These are phyloP conservation scores for Dysphania ambrosioides DNA, from an alignment of 148 eudicot species.

Conservation along the genomic window DNA sequence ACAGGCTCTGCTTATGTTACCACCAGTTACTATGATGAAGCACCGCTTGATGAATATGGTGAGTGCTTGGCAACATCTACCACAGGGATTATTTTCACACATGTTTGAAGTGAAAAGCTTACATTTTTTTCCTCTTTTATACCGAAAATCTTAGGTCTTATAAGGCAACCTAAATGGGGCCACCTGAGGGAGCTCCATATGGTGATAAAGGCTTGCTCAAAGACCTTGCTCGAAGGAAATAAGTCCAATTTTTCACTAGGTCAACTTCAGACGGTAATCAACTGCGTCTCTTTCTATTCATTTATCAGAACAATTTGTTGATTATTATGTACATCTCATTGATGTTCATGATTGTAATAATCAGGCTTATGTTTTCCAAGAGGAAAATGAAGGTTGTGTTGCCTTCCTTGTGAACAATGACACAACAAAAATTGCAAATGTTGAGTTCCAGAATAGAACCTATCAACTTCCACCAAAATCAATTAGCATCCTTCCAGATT, in stretches of 20 bases:
- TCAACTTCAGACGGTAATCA: constrained; percentile 34
- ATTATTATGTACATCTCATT: background rate
- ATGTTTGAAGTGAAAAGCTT: background rate
- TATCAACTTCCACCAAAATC: constrained; percentile 44
- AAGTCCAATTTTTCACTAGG: constrained; percentile 36
- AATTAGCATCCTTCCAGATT: constrained; percentile 49
- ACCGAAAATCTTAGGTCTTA: constrained; percentile 32
- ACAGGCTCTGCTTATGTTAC: constrained; percentile 43
- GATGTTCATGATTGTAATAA: background rate
- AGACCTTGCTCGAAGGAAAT: constrained; percentile 41
- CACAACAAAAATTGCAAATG: constrained; percentile 16
- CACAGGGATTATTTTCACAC: background rate
- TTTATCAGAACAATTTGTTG: background rate
- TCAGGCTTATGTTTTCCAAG: constrained; percentile 50
- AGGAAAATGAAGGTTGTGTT: constrained; percentile 35
- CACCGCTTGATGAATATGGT: constrained; percentile 61
- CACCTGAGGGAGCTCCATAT: constrained; percentile 52
- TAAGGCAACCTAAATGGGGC: constrained; percentile 67
- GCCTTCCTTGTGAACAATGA: constrained; percentile 50
- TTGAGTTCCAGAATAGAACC: constrained; percentile 42
- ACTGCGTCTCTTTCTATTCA: constrained; percentile 2
- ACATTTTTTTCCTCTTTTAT: background rate
- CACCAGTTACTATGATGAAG: constrained; percentile 58
- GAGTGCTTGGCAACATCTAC: constrained; percentile 16
- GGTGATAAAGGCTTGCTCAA: constrained; percentile 39